phyloP scores from a whole-genome alignment of 1,284 basidiomycete genomes.

The Fomes fomentarius region DNA sequence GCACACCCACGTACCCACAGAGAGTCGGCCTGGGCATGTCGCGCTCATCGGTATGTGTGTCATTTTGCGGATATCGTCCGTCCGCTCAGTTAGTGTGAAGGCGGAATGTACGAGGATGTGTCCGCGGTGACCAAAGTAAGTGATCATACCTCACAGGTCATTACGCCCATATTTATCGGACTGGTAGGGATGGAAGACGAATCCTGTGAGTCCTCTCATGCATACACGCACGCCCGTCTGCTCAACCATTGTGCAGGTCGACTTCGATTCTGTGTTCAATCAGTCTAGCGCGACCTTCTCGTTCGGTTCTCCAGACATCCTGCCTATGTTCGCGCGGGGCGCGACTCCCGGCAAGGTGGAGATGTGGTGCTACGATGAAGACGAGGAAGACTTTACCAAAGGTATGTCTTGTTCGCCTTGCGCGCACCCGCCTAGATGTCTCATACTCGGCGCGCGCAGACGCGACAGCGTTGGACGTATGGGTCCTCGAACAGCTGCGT shows the following conservation, averaged over 20 bases:
- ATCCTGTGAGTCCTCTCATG: conserved; percentile 62
- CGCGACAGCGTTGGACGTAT: conserved; percentile 78
- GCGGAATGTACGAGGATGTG: conserved; percentile 92
- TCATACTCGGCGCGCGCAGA: conserved; percentile 45
- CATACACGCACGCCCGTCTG: not conserved
- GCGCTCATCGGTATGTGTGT: conserved; percentile 74
- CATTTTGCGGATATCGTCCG: conserved; percentile 32
- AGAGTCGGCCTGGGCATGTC: conserved; percentile 88
- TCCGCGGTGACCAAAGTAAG: conserved; percentile 85
- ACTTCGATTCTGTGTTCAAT: conserved; percentile 91
- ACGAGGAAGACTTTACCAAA: conserved; percentile 86
- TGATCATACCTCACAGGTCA: not conserved
- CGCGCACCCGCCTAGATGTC: not conserved
- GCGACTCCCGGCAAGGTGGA: conserved; percentile 73
- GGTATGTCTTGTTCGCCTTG: conserved; percentile 40
- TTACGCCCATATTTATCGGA: not conserved
- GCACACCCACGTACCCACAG: conserved; percentile 88
- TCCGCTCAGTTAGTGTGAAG: too few relatives aligned
- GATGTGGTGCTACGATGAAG: conserved; percentile 79
- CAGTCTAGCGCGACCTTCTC: conserved; percentile 80
- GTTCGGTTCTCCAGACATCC: conserved; percentile 89
- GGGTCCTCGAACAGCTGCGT: conserved; percentile 76
- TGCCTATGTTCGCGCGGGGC: conserved; percentile 87
- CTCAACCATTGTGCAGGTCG: conserved; percentile 55
- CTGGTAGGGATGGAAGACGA: conserved; percentile 91